These are phyloP conservation scores for Geotrichum cucujoidarum DNA, from an alignment of 1,139 yeast genomes.

Conservation along the genomic window DNA sequence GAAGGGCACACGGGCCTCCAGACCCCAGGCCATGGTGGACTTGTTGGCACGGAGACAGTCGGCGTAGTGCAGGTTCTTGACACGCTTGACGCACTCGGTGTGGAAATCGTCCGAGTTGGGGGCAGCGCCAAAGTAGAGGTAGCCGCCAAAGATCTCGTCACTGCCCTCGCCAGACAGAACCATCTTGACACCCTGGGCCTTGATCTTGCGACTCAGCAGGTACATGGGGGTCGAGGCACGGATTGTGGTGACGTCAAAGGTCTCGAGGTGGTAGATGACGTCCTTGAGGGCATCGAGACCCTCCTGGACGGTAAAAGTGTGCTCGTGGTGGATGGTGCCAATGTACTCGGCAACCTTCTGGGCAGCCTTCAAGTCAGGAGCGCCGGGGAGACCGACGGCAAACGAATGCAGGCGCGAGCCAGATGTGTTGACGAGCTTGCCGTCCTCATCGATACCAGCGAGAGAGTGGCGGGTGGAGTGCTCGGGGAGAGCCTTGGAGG, in stretches of 20 bases:
- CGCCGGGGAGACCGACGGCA: slow-evolving; percentile 95
- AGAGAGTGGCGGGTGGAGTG: slow-evolving; percentile 48
- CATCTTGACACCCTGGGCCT: slow-evolving; percentile 99
- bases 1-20: slow-evolving; percentile 99
- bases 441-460: slow-evolving; percentile 88
- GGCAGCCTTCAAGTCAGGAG: slow-evolving; percentile 96
- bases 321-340: slow-evolving; percentile 96
- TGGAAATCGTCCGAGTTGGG: slow-evolving; percentile 92
- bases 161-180: slow-evolving; percentile 98
- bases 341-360: slow-evolving; percentile 88
- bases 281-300: slow-evolving; percentile 94
- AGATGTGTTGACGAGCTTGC: slow-evolving; percentile 68
- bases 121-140: slow-evolving; percentile 93
- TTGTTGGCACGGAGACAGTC: slow-evolving; percentile 98
- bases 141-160: slow-evolving; percentile 98
- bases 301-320: slow-evolving; percentile 91
- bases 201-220: slow-evolving; percentile 88
- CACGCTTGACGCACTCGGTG: slow-evolving; percentile 89
- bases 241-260: slow-evolving; percentile 96
- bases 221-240: slow-evolving; percentile 99
- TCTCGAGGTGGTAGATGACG: slow-evolving; percentile 92
- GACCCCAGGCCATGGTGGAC: slow-evolving; percentile 99
- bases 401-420: slow-evolving; percentile 90
- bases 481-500: slow-evolving; percentile 65
- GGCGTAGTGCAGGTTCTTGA: slow-evolving; percentile 92